Percentiles rank a stretch among this genome's conserved stretches.
Conservation (phyloP, 495 filamentous ascomycete species). For the Aspergillus ostianus region DNA sequence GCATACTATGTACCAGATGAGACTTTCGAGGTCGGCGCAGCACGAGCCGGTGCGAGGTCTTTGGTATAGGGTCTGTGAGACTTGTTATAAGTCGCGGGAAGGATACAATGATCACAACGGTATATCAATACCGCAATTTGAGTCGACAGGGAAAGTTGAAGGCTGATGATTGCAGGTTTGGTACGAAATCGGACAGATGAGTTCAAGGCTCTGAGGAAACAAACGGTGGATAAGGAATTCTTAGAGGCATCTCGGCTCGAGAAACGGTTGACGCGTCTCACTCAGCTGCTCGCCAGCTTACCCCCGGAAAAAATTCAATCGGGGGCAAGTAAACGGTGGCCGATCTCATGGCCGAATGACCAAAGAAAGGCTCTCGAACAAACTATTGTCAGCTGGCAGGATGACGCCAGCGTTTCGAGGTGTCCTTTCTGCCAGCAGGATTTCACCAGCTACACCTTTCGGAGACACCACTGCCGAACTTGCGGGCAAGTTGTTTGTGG, state of each 20-base stretch:
- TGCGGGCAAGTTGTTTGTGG: conserved; percentile 92
- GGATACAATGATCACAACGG: conserved; percentile 92
- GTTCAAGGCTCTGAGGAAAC: conserved; percentile 68
- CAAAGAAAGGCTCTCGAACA: conserved; percentile 83
- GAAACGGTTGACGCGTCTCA: conserved; percentile 87
- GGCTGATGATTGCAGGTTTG: conserved; percentile 42
- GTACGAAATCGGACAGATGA: conserved; percentile 65
- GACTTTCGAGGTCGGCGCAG: conserved; percentile 82
- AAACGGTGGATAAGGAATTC: conserved; percentile 76
- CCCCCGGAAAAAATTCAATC: conserved; percentile 57
- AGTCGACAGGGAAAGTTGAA: conserved; percentile 1
- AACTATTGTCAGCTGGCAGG: conserved; percentile 90
- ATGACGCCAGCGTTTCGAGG: conserved; percentile 73
- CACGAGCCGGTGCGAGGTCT: conserved; percentile 90
- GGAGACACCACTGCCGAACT: conserved; percentile 90
- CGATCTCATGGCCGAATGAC: conserved; percentile 56
- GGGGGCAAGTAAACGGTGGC: conserved; percentile 52
- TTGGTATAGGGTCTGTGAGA: conserved; percentile 96
- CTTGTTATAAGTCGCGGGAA: conserved; percentile 92
- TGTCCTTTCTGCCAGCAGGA: conserved; percentile 96
- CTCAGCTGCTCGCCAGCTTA: conserved; percentile 72
- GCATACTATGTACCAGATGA: conserved; percentile 99
- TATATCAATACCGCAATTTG: conserved; percentile 11
- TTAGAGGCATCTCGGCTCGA: conserved; percentile 87
- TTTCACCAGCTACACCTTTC: conserved; percentile 83